Conservation (phyloP, 148 eudicot genomes). For the Nepenthes mirabilis region DNA sequence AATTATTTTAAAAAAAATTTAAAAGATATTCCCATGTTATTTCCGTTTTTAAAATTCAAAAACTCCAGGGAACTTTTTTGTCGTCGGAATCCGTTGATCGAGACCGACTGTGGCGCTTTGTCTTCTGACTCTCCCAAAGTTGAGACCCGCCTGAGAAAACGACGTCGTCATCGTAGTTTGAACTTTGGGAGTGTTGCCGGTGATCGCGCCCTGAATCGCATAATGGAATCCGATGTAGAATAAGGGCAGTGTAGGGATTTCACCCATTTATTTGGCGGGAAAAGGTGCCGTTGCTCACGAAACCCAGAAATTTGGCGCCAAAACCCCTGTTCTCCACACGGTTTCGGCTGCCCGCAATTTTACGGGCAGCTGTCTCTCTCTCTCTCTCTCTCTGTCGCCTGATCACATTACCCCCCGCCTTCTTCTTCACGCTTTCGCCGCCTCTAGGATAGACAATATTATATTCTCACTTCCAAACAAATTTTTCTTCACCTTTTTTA, state of each 20-base stretch:
- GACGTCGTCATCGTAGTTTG: too few species aligned
- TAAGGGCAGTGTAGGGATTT: not conserved
- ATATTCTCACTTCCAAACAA: not conserved
- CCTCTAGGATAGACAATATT: not conserved
- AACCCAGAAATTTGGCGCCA: constrained; percentile 44
- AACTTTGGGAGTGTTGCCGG: too few species aligned
- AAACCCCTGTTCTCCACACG: constrained; percentile 9
- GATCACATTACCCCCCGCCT: not conserved
- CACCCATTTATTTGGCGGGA: not conserved
- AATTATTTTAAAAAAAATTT: too few species aligned
- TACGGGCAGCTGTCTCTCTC: constrained; percentile 28
- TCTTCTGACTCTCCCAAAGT: too few species aligned
- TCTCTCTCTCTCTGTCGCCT: not conserved
- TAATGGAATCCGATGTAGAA: constrained; percentile 7
- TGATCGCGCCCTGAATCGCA: too few species aligned
- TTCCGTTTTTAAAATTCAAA: too few species aligned
- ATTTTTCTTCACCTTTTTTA: not conserved
- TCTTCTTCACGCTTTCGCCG: not conserved
- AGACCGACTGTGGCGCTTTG: too few species aligned
- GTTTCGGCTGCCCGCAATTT: constrained; percentile 26
- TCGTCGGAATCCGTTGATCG: too few species aligned
- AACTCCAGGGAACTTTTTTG: too few species aligned
- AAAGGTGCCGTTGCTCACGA: constrained; percentile 1
- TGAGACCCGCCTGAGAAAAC: too few species aligned
- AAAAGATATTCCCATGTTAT: too few species aligned